These are phyloP conservation scores for Mycena chlorophos DNA, from an alignment of 768 basidiomycete genomes.

Conservation along the genomic window DNA sequence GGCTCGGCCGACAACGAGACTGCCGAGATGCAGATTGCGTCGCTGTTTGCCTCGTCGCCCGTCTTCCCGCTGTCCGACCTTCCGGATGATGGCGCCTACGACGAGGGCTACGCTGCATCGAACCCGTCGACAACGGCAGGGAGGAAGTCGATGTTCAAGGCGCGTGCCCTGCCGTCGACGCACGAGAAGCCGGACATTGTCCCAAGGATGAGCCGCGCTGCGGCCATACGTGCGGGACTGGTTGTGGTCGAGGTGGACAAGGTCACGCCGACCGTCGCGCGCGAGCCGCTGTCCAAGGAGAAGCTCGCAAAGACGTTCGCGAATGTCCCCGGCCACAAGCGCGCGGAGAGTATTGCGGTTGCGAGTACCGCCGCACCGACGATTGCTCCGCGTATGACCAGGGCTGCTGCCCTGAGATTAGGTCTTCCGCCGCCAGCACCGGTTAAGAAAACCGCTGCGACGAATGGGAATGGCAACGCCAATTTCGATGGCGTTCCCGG, in stretches of 20 bases:
- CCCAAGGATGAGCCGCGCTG: slow-evolving; percentile 75
- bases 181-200: slow-evolving; percentile 65
- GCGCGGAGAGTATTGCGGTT: slow-evolving; percentile 63
- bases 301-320: slow-evolving; percentile 63
- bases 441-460: slow-evolving; percentile 38
- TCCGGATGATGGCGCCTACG: slow-evolving; percentile 44
- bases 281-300: slow-evolving; percentile 61
- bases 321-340: slow-evolving; percentile 83
- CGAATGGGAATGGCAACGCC: slow-evolving; percentile 37
- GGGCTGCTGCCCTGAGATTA: slow-evolving; percentile 68
- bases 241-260: slow-evolving; percentile 49
- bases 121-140: slow-evolving; percentile 46
- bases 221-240: slow-evolving; percentile 68
- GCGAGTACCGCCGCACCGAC: slow-evolving; percentile 72
- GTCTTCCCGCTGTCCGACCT: slow-evolving; percentile 73
- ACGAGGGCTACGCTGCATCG: slow-evolving; percentile 49
- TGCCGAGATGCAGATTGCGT: slow-evolving; percentile 78
- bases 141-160: slow-evolving; percentile 57
- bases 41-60: slow-evolving; percentile 81
- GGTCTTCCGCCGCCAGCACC: slow-evolving; percentile 50
- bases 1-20: slow-evolving; percentile 63
- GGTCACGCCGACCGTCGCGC: slow-evolving; percentile 41
- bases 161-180: slow-evolving; percentile 66
- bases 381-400: slow-evolving; percentile 74
- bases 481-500: slow-evolving; percentile 83